Evolutionary conservation across 2,329 filamentous ascomycete species (phyloP), one percentile per base, ranked within the genome.

Genomic region (Sordariomycetes sp.): DNA sequence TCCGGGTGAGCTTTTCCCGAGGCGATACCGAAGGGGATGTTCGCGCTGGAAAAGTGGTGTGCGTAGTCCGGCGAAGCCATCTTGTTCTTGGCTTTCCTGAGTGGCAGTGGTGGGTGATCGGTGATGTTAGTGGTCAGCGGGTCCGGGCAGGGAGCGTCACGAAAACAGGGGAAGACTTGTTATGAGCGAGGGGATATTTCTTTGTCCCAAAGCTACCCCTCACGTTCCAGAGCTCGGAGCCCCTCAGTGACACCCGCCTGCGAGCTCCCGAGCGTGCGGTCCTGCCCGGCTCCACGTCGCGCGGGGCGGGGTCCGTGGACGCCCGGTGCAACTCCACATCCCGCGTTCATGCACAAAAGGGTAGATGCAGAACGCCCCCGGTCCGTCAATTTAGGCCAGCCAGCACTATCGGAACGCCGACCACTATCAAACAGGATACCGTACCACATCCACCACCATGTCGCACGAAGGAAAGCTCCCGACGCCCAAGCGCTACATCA

Each of bases 1-100:
- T 74, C 74, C 12, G 75, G 66, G 54, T 79, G 76, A 2, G 73
- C 68, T 8, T 74, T 61, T 1, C 83, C 85, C 52, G 80, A 85
- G 66, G 90, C 87, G 70, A 90, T 83, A 60, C 87, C 87, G 65
- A 90, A 90, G 1, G 87, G 87, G 59, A 90, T 85, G 67, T 90
- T 90, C 60, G 81, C 79, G 54, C 89, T 73, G 7, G 87, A 89
- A 71, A 90, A 90, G 62, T 71, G 59, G 56, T 62, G 64, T 24
- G 61, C 60, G 18, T 62, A 60, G 32, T 64, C 54, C 55, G 55
- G 48, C 22, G 55, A 37, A 18, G 55, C 18, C 55, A 57, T 57
- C n/a, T 12, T 24, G 20, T 22, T 24, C 20, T 20, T 24, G n/a
- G n/a, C 20, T 20, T 24, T 48, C 4, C 5, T 48, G 46, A 8